Evolutionary conservation across 2,329 filamentous ascomycete species (phyloP), one percentile per base, ranked within the genome.

Genomic region (Diplodia intermedia): DNA sequence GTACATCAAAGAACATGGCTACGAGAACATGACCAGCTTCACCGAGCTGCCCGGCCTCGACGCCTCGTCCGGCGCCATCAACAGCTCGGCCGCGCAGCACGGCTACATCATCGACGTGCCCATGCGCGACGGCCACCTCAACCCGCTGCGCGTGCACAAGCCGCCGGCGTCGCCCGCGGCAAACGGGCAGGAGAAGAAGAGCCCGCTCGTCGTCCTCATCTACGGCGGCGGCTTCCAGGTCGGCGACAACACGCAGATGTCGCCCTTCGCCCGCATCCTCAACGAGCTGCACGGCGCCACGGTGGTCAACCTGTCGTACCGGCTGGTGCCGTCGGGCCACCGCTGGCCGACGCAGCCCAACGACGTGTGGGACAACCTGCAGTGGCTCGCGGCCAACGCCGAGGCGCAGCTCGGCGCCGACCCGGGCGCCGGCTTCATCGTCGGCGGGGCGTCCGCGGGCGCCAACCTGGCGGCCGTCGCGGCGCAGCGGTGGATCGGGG

Each of bases 311-410:
- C 29, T 52, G 14, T 31, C 43, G 2, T 62, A 62, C 60, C 60
- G 60, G 9, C 60, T 62, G 5, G 43, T 31, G 20, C 60, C 60
- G 1, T 26, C 23, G 23, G 14, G 18, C 2, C 26, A 62, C 18
- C 26, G 15, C 15, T 62, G 18, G 8, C 60, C 60, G 18, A 47
- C 43, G 3, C 40, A 29, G 8, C 60, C 60, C 2, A 50, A 62
- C 60, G 60, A 62, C 18, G 60, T 52, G 4, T 62, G 60, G 60
- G 60, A 62, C 60, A 75, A 74, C 4, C 50, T 79, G 0, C 70
- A 73, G 68, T 80, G 77, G 75, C 71, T 78, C 2, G 36, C 50
- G 1, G 31, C 49, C 49, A 54, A 53, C 49, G 2, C 11, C 61
- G 33, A 54, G 1, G 8, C 11, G 2, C 23, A 26, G 3, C 47